Evolutionary conservation across 441 rosid species (phyloP).

Genomic region (Pelargonium citronellum): DNA sequence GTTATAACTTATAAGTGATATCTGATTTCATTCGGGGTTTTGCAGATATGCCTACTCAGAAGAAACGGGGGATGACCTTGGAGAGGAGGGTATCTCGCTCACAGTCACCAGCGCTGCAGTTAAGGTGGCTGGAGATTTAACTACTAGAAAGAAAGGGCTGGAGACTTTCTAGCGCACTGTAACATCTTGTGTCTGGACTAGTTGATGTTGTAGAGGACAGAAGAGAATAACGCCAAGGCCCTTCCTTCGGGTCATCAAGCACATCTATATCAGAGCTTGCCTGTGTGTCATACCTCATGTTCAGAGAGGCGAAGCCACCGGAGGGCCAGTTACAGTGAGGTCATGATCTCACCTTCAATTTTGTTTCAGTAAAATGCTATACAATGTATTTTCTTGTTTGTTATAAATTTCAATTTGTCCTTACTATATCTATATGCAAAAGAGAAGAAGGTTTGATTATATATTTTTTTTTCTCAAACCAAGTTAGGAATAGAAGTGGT

Average conservation of each 20-base stretch:
- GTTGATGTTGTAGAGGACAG: slow-evolving; percentile 33
- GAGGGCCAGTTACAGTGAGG: slow-evolving; percentile 4
- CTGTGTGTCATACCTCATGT: neutral
- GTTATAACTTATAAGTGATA: neutral
- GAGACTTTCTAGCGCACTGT: slow-evolving; percentile 19
- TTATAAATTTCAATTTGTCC: no score
- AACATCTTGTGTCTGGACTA: slow-evolving; percentile 28
- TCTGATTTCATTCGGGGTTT: slow-evolving; percentile 8
- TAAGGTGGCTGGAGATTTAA: slow-evolving; percentile 25
- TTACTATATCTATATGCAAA: no score
- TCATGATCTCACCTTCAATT: slow-evolving; percentile 1
- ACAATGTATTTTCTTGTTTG: no score
- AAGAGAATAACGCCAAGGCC: slow-evolving; percentile 21
- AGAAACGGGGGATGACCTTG: slow-evolving; percentile 33
- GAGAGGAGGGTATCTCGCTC: slow-evolving; percentile 30
- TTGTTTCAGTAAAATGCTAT: neutral
- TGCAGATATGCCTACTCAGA: slow-evolving; percentile 34
- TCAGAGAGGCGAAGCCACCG: neutral
- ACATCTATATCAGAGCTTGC: neutral
- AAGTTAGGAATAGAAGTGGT: no score
- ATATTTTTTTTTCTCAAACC: no score
- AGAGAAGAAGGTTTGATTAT: no score
- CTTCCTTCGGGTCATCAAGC: neutral
- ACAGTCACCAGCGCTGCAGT: slow-evolving; percentile 20
- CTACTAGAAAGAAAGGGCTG: slow-evolving; percentile 36